Percentiles rank a stretch among this genome's conserved stretches.
phyloP scores from a whole-genome alignment of 2,329 filamentous ascomycete species.

The Delphinella strobiligena region DNA sequence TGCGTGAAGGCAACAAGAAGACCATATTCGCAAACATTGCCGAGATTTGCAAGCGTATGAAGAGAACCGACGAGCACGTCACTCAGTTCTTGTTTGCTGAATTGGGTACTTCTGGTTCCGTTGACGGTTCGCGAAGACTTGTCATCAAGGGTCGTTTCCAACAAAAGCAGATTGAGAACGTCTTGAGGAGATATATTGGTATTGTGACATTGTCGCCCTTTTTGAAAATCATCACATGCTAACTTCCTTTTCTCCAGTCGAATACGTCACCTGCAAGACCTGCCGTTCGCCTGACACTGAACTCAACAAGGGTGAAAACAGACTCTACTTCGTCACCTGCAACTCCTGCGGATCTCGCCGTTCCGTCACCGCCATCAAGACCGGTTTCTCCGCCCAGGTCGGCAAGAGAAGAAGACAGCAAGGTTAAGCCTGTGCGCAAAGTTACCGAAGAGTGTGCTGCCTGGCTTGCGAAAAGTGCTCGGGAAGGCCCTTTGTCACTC shows the following conservation, averaged over 20 bases:
- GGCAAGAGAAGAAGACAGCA: slow-evolving; percentile 96
- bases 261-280: slow-evolving; percentile 98
- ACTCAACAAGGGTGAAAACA: slow-evolving; percentile 97
- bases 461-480: too few species aligned
- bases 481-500: too few species aligned
- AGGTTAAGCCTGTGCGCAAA: slow-evolving; percentile 51
- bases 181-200: slow-evolving; percentile 90
- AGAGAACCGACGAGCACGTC: slow-evolving; percentile 85
- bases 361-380: slow-evolving; percentile 96
- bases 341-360: slow-evolving; percentile 58
- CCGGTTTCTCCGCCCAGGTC: slow-evolving; percentile 98
- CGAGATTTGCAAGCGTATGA: slow-evolving; percentile 99
- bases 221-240: slow-evolving; percentile 10
- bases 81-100: slow-evolving; percentile 96
- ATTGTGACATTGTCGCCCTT: slow-evolving; percentile 26
- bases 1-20: slow-evolving; percentile 99
- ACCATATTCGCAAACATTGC: slow-evolving; percentile 99
- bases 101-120: slow-evolving; percentile 91
- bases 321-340: slow-evolving; percentile 97
- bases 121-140: slow-evolving; percentile 81
- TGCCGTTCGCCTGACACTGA: slow-evolving; percentile 91
- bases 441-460: too few species aligned
- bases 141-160: slow-evolving; percentile 99
- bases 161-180: slow-evolving; percentile 98
- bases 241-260: slow-evolving; percentile 41